Evolutionary conservation across 2,329 filamentous ascomycete species (phyloP).

Genomic region (Pseudopyrenochaeta lycopersici): DNA sequence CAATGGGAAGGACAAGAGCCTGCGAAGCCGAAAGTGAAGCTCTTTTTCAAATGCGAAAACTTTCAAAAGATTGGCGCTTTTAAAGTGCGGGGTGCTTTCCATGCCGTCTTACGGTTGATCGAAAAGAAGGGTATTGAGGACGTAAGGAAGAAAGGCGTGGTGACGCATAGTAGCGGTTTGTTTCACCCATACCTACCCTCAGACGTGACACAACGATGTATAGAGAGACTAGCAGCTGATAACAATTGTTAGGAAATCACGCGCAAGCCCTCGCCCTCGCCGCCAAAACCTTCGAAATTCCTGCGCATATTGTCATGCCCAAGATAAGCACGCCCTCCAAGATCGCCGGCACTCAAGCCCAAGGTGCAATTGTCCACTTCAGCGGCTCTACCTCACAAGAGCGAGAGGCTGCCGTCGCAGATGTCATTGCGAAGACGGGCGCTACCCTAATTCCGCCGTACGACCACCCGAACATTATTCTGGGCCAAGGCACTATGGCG

Average conservation of each 20-base stretch:
- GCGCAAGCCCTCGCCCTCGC: slow-evolving; percentile 92
- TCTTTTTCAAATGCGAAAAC: slow-evolving; percentile 98
- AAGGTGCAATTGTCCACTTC: slow-evolving; percentile 82
- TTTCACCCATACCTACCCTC: slow-evolving; percentile 4
- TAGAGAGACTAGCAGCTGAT: neutral
- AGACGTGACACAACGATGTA: neutral
- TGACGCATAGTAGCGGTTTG: slow-evolving; percentile 87
- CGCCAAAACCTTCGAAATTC: slow-evolving; percentile 75
- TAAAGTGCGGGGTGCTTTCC: slow-evolving; percentile 90
- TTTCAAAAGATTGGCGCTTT: slow-evolving; percentile 90
- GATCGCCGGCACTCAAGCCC: slow-evolving; percentile 80
- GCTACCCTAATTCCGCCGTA: slow-evolving; percentile 88
- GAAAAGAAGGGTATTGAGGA: slow-evolving; percentile 58
- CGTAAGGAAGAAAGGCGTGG: slow-evolving; percentile 72
- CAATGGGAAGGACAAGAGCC: slow-evolving; percentile 66
- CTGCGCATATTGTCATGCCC: slow-evolving; percentile 93
- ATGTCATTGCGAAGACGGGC: slow-evolving; percentile 75
- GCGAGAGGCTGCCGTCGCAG: slow-evolving; percentile 78
- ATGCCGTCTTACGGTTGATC: slow-evolving; percentile 78
- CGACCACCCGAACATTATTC: slow-evolving; percentile 89
- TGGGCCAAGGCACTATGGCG: slow-evolving; percentile 90
- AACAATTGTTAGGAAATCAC: slow-evolving; percentile 76
- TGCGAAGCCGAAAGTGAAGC: slow-evolving; percentile 70
- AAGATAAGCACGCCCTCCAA: slow-evolving; percentile 84
- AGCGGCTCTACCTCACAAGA: slow-evolving; percentile 82